Evolutionary conservation across 164 flowering plant species (phyloP), one percentile per base, ranked within the genome.

Genomic region (Nymphaea colorata): DNA sequence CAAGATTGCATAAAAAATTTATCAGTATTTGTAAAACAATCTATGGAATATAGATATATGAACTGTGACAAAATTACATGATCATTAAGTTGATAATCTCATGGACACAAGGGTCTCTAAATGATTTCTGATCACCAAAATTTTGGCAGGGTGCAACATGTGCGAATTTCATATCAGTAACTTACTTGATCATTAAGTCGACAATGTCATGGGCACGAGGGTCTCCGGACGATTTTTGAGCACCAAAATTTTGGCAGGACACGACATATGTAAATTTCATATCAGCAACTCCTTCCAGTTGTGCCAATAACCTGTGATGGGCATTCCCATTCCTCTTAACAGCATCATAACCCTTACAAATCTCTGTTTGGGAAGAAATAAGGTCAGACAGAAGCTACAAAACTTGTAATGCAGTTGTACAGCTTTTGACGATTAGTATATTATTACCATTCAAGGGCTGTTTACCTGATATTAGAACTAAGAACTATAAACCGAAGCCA

Each of bases 171-270:
- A 91, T 72, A 77, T 16, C 6, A 25, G 5, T 15, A 61, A 18
- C 64, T 64, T 83, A 93, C 97, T 81, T 84, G 61, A 68, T 79
- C 98, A 93, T 84, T 76, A 93, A 74, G 67, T 88, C 87, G 64
- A 86, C 73, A 63, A 91, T 86, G 79, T 89, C 97, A 68, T 81
- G 70, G 53, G 88, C 96, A 74, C 69, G 90, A 61, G 88, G 86
- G 73, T 93, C 88, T 74, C 90, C 90, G 25, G 81, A 70, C 64
- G 90, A 42, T 72, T 84, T 93, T 71, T 83, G 96, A 51, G 85
- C 73, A 67, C 93, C 97, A 85, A 76, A 89, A 73, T 75, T 78
- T 86, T 93, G 98, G 75, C 92, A 89, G 25, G 98, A 83, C 47
- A 91, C 59, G 11, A 91, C 78, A 76, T 85, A 83, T 17, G 87